Evolutionary conservation across 495 filamentous ascomycete genomes (phyloP).

Genomic region (Penicillium robsamsonii): DNA sequence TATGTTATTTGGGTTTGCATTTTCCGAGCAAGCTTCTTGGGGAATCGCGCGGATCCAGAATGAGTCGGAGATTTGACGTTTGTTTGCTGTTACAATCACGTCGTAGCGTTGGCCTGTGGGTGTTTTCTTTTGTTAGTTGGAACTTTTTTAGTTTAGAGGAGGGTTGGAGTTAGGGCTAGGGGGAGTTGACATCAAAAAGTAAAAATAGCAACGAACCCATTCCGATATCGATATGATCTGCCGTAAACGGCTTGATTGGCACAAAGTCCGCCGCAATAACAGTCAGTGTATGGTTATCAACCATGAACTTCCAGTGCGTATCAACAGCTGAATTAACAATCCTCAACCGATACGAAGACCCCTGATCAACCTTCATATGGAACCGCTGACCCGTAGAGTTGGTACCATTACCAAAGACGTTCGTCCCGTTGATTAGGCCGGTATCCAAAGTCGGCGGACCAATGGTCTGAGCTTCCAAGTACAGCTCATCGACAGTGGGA

Average conservation of each 20-base stretch:
- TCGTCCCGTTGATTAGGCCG: constrained; percentile 54
- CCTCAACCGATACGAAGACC: constrained; percentile 48
- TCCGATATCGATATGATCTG: constrained; percentile 48
- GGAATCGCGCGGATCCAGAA: constrained; percentile 68
- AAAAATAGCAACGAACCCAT: constrained; percentile 48
- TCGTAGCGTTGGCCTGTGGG: constrained; percentile 62
- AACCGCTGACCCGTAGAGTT: constrained; percentile 40
- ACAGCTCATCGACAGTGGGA: constrained; percentile 24
- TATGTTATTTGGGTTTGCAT: constrained; percentile 47
- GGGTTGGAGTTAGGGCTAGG: neutral
- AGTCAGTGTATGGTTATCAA: constrained; percentile 47
- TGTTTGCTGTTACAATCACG: constrained; percentile 61
- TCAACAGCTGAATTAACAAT: constrained; percentile 48
- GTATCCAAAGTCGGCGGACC: constrained; percentile 38
- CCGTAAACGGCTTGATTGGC: constrained; percentile 47
- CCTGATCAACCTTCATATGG: constrained; percentile 35
- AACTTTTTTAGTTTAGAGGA: neutral
- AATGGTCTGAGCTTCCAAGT: neutral
- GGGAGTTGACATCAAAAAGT: constrained; percentile 25
- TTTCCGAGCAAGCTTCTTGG: constrained; percentile 44
- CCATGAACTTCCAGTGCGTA: constrained; percentile 47
- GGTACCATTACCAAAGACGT: constrained; percentile 35
- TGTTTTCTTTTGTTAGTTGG: neutral
- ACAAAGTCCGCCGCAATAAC: constrained; percentile 51
- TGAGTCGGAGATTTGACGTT: constrained; percentile 35